Percentiles rank a stretch among this genome's conserved stretches.
These are phyloP conservation scores for Gracilaria vermiculophylla DNA, from an alignment of 23 red algal species.

Conservation along the genomic window DNA sequence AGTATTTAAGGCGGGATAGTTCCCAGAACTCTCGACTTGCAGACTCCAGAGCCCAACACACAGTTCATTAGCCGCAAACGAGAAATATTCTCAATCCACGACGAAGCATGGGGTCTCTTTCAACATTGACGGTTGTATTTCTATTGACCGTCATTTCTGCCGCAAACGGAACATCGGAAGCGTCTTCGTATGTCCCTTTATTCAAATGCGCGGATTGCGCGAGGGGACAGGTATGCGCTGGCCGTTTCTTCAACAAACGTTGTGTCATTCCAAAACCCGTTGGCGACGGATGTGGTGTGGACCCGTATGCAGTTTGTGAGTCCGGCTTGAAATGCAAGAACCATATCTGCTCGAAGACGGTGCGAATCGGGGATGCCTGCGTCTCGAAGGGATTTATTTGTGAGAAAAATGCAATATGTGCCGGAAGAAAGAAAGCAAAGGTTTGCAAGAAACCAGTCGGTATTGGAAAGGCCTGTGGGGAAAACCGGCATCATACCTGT, in stretches of 20 bases:
- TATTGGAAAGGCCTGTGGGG: background rate
- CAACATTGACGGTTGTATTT: background rate
- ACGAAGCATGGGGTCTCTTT: background rate
- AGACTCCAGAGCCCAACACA: too few species aligned
- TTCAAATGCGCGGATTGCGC: background rate
- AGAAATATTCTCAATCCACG: background rate
- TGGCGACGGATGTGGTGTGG: background rate
- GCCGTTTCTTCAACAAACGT: background rate
- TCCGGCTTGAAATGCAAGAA: background rate
- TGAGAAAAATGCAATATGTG: background rate
- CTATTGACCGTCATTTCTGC: background rate
- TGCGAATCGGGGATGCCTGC: background rate
- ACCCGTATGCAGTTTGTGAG: background rate
- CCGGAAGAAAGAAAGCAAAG: background rate
- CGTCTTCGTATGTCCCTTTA: background rate
- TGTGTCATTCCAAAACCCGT: conserved; percentile 27
- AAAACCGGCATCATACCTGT: conserved; percentile 20
- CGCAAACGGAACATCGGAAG: background rate
- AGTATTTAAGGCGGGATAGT: too few species aligned
- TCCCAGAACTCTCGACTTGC: too few species aligned
- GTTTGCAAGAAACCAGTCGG: background rate
- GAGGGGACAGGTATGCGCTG: background rate
- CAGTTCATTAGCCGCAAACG: background rate
- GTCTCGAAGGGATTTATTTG: background rate
- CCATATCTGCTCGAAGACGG: background rate